Evolutionary conservation across 805 yeast genomes (phyloP).

Genomic region (Tetrapisispora pingtungensis): DNA sequence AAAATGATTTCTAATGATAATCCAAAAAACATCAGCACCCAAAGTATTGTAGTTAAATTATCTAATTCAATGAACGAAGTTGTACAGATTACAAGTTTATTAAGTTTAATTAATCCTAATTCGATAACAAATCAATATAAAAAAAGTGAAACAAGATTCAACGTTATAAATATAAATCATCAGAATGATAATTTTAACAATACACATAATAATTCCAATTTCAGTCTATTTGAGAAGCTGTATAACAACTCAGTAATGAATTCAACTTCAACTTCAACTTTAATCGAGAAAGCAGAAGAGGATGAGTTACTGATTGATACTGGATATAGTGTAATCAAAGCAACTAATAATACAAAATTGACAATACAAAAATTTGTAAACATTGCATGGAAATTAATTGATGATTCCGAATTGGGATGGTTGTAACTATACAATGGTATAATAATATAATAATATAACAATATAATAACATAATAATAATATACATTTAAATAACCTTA

Average conservation of each 20-base stretch:
- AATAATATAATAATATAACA: background rate
- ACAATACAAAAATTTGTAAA: conserved; percentile 11
- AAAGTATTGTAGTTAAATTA: conserved; percentile 21
- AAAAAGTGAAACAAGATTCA: background rate
- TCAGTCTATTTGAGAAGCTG: background rate
- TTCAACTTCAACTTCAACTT: background rate
- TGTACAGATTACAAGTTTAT: conserved; percentile 24
- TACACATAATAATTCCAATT: background rate
- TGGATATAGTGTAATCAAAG: background rate
- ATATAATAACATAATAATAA: no score
- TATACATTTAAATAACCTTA: no score
- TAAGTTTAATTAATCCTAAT: conserved; percentile 24
- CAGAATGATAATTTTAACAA: background rate
- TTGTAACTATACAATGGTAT: conserved; percentile 5
- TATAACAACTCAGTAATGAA: conserved; percentile 1
- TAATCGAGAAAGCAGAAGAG: background rate
- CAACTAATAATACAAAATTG: background rate
- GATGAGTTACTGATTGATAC: background rate
- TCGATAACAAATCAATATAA: conserved; percentile 4
- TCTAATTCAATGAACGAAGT: conserved; percentile 28
- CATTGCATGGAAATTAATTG: conserved; percentile 25
- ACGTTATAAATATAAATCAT: background rate
- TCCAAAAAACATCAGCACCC: conserved; percentile 10
- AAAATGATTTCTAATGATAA: background rate
- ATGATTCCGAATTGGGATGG: conserved; percentile 29